Percentiles rank a stretch among this genome's conserved stretches.
Evolutionary conservation across 495 filamentous ascomycete species (phyloP).

Genomic region (Pseudomonodictys pantanalensis): DNA sequence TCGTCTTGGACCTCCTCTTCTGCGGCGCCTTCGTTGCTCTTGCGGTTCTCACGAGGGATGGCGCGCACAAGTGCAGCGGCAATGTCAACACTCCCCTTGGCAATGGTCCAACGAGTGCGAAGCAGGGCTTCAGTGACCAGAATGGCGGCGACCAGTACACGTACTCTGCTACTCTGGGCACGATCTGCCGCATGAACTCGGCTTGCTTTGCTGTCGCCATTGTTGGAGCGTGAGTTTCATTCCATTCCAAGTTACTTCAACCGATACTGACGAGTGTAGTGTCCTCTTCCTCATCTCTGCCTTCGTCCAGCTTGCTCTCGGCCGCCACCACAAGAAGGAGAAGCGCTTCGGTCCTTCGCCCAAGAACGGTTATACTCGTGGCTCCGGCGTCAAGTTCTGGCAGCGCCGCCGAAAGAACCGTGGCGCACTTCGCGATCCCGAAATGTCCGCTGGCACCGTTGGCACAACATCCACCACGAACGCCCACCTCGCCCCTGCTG

Average conservation of each 20-base stretch:
- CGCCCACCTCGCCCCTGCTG: constrained; percentile 25
- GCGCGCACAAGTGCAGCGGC: constrained; percentile 60
- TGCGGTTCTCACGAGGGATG: constrained; percentile 58
- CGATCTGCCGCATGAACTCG: constrained; percentile 68
- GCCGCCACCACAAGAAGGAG: constrained; percentile 71
- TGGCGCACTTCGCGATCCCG: constrained; percentile 26
- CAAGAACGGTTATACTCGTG: constrained; percentile 73
- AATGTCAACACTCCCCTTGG: constrained; percentile 66
- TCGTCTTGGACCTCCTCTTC: constrained; percentile 63
- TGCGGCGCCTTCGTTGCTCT: constrained; percentile 59
- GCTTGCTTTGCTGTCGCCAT: constrained; percentile 75
- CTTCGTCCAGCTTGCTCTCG: constrained; percentile 29
- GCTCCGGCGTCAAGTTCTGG: constrained; percentile 55
- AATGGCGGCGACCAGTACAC: constrained; percentile 38
- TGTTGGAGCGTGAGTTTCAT: constrained; percentile 64
- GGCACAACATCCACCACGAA: constrained; percentile 5
- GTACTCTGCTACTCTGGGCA: constrained; percentile 48
- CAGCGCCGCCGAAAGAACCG: constrained; percentile 44
- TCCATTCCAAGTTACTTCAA: neutral
- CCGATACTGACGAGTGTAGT: constrained; percentile 22
- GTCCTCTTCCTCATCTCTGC: constrained; percentile 36
- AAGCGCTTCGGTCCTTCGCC: constrained; percentile 76
- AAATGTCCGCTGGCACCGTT: constrained; percentile 31
- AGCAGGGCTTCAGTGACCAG: constrained; percentile 40
- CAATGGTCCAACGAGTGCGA: constrained; percentile 45